Conservation (phyloP, 2,329 filamentous ascomycete genomes). For the Hymenoscyphus fraxineus region DNA sequence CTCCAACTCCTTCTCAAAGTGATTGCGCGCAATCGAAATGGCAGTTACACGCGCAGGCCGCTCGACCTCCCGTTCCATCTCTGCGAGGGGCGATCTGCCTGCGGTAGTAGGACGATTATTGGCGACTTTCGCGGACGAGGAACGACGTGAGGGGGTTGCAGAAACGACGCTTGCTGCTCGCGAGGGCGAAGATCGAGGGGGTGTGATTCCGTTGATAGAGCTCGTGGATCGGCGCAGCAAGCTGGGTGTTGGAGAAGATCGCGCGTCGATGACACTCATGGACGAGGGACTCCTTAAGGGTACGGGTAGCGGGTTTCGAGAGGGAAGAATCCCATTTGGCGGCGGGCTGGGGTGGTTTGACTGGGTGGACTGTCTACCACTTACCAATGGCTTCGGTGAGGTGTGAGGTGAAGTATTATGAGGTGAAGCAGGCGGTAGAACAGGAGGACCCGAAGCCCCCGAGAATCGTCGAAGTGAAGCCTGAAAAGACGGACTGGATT, state of each 20-base stretch:
- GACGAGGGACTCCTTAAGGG: conserved; percentile 39
- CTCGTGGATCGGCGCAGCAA: conserved; percentile 42
- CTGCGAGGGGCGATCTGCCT: conserved; percentile 39
- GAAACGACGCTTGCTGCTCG: conserved; percentile 38
- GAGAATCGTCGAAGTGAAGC: conserved; percentile 42
- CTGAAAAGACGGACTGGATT: conserved; percentile 14
- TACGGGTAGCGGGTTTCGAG: conserved; percentile 32
- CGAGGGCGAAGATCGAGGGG: conserved; percentile 24
- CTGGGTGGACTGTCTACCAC: conserved; percentile 3
- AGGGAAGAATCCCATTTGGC: conserved; percentile 27
- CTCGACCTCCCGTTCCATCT: conserved; percentile 32
- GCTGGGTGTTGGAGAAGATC: conserved; percentile 40
- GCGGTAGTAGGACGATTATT: conserved; percentile 35
- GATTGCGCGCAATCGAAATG: conserved; percentile 38
- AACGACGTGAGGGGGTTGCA: conserved; percentile 36
- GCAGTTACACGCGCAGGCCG: conserved; percentile 44
- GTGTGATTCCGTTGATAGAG: conserved; percentile 39
- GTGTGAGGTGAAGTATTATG: conserved; percentile 13
- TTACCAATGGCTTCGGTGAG: conserved; percentile 14
- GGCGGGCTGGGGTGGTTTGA: conserved; percentile 17
- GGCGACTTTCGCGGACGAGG: conserved; percentile 42
- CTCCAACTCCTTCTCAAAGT: conserved; percentile 34
- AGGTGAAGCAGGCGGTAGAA: conserved; percentile 18
- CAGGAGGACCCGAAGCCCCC: conserved; percentile 19
- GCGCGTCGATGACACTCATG: conserved; percentile 38